Base-by-base conservation (phyloP, 2,329 filamentous ascomycete genomes). In the Magnaporthiopsis incrustans region DNA sequence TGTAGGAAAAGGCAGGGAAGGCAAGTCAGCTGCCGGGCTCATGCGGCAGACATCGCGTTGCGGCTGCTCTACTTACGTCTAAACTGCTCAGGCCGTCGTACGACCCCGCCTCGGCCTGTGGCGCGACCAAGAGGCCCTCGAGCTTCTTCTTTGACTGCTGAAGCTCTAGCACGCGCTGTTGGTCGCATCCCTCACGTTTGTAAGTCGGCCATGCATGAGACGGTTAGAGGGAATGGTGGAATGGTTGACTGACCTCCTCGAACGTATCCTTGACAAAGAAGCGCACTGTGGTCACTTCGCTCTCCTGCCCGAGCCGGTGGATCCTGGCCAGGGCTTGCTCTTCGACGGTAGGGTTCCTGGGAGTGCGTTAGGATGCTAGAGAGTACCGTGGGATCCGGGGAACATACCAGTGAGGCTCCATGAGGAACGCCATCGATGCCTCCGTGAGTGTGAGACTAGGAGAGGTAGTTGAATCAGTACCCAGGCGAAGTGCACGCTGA, bases 391-490 rank as follows among this genome's bases (percentile, higher is more conserved):
- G 22, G n/a, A 22, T 18, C 7, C 22, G 18, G 30, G 4, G 12
- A 38, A 15, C 68, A 64, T 68, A 77, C 75, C 75, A 78, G 22
- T 82, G 80, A 0, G 81, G 81, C 63, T 84, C 81, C 72, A 83
- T 76, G 0, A 83, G 73, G 59, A 81, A 81, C 0, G 76, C 79
- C 1, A 77, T 73, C 0, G 79, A 78, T 1, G 81, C 81, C 0
- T 71, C 77, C 0, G 80, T 82, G 0, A 84, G 70, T 0, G 79
- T 81, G 10, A 82, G 71, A 0, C 79, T 81, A 12, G 8, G 26
- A 5, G 30, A 15, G 50, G 25, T 6, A 0, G 25, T 26, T 30
- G 66, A 10, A 61, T 57, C 4, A 27, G n/a, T 15, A 38, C 12
- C 12, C 35, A 38, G 12, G 35, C 12, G 14, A 38, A 14, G 3